Percentiles rank a stretch among this genome's conserved stretches.
These are phyloP conservation scores for Chalciporus chontae DNA, from an alignment of 768 basidiomycete species.

Conservation along the genomic window DNA sequence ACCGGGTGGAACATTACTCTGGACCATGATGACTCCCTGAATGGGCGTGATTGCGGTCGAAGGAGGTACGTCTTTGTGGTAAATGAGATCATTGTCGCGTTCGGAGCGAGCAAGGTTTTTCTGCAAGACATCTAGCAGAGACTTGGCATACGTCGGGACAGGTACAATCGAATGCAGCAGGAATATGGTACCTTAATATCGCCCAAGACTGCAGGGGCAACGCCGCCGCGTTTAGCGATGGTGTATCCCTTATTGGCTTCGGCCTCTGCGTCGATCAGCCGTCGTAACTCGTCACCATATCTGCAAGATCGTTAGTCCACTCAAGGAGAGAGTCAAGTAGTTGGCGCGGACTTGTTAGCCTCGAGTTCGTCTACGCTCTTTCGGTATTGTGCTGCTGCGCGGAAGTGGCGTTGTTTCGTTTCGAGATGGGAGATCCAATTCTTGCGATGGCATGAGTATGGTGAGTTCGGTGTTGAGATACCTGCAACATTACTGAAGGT, in stretches of 20 bases:
- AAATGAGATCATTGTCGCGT: constrained; percentile 94
- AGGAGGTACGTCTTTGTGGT: constrained; percentile 84
- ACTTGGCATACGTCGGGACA: constrained; percentile 42
- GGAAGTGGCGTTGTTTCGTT: constrained; percentile 81
- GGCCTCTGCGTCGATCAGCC: constrained; percentile 63
- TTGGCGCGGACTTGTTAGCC: constrained; percentile 52
- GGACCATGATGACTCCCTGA: constrained; percentile 61
- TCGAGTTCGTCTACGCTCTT: constrained; percentile 88
- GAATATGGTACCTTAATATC: constrained; percentile 65
- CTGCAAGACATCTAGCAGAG: constrained; percentile 67
- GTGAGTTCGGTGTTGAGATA: neutral
- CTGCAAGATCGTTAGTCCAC: constrained; percentile 36
- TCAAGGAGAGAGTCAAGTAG: neutral
- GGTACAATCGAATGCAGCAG: neutral
- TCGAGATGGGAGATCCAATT: constrained; percentile 79
- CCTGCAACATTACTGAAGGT: constrained; percentile 45
- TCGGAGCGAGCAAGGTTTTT: constrained; percentile 67
- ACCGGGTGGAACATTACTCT: constrained; percentile 51
- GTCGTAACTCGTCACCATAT: constrained; percentile 84
- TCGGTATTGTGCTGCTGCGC: constrained; percentile 83
- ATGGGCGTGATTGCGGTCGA: constrained; percentile 63
- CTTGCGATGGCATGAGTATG: constrained; percentile 30
- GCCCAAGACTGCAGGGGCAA: constrained; percentile 60
- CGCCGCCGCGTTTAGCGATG: constrained; percentile 57
- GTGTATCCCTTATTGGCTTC: constrained; percentile 71